phyloP scores from a whole-genome alignment of 257 asterid genomes.

The Ajuga chamaepitys region DNA sequence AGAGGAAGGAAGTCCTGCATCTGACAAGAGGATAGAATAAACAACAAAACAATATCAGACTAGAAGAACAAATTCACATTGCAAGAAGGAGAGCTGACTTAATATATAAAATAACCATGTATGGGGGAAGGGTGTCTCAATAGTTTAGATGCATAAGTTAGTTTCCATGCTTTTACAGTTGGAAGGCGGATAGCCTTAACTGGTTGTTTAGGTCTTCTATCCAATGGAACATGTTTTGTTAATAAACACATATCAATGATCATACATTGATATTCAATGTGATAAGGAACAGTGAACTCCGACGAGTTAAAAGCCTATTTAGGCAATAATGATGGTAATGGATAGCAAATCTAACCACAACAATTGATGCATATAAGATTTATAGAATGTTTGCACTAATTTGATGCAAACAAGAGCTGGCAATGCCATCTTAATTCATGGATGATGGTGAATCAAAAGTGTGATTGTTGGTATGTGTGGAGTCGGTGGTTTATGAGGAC shows the following conservation, averaged over 20 bases:
- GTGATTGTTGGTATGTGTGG: background rate
- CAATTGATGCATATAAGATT: background rate
- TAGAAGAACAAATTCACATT: background rate
- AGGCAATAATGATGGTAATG: background rate
- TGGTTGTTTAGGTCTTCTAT: background rate
- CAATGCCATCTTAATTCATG: background rate
- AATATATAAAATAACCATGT: background rate
- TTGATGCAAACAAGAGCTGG: background rate
- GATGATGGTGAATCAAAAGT: background rate
- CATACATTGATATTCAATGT: background rate
- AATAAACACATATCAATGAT: background rate
- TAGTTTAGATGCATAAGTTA: background rate
- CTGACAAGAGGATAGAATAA: background rate
- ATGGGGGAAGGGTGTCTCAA: background rate
- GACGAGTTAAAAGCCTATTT: background rate
- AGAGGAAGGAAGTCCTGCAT: slow-evolving; percentile 11
- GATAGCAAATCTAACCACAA: background rate
- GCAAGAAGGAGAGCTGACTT: background rate
- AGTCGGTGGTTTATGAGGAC: background rate
- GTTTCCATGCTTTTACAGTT: background rate
- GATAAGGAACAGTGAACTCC: no score
- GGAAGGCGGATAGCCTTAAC: background rate
- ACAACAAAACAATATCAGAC: background rate
- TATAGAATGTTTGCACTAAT: background rate
- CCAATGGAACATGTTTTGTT: background rate